phyloP scores from a whole-genome alignment of 805 yeast genomes.

The Pichia pseudocactophila region DNA sequence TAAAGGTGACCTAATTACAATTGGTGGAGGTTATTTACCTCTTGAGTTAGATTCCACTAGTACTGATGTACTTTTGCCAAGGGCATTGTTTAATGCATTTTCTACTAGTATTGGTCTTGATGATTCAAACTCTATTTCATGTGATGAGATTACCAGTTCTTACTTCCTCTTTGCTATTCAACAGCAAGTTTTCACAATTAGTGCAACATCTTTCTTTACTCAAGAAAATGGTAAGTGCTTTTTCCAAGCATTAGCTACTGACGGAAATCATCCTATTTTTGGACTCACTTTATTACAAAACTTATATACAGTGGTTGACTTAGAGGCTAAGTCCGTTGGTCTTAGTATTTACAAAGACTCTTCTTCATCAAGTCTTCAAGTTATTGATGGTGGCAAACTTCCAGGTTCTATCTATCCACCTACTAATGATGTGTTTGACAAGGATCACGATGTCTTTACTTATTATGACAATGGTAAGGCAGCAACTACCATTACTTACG shows the following conservation, averaged over 20 bases:
- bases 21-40: slow-evolving; percentile 14
- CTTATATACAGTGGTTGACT: slow-evolving; percentile 42
- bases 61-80: slow-evolving; percentile 36
- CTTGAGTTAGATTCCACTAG: slow-evolving; percentile 45
- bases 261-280: slow-evolving; percentile 26
- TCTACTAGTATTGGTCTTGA: slow-evolving; percentile 31
- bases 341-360: slow-evolving; percentile 32
- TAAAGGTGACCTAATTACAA: background rate
- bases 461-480: background rate
- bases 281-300: slow-evolving; percentile 41
- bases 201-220: slow-evolving; percentile 22
- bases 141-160: slow-evolving; percentile 21
- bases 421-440: background rate
- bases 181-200: slow-evolving; percentile 41
- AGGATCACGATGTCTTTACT: background rate
- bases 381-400: slow-evolving; percentile 20
- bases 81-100: slow-evolving; percentile 16
- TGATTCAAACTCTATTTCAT: slow-evolving; percentile 38
- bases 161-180: slow-evolving; percentile 39
- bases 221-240: slow-evolving; percentile 25
- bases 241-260: slow-evolving; percentile 27
- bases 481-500: background rate
- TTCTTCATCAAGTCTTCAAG: slow-evolving; percentile 32
- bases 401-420: background rate
- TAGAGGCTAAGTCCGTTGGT: slow-evolving; percentile 34